Conservation (phyloP, 1,139 yeast genomes). For the Starmera stellimalicola region DNA sequence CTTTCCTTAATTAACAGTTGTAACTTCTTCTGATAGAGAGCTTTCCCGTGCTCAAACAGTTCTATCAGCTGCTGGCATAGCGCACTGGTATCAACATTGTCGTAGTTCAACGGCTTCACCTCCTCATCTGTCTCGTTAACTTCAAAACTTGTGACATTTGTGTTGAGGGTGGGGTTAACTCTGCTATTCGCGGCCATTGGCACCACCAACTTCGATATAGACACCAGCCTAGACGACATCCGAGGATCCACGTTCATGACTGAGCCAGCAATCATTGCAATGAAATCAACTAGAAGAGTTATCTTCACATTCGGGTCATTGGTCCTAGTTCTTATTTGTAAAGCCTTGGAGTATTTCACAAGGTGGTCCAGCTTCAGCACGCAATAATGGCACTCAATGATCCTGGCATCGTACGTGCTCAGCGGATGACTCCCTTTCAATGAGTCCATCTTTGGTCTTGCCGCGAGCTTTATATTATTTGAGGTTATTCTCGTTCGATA, state of each 20-base stretch:
- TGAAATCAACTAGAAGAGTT: slow-evolving; percentile 21
- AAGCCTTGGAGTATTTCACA: slow-evolving; percentile 14
- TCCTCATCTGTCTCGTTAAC: slow-evolving; percentile 16
- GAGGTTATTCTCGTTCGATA: too few relatives aligned
- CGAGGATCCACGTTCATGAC: slow-evolving; percentile 42
- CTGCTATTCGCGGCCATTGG: slow-evolving; percentile 15
- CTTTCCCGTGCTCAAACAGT: slow-evolving; percentile 27
- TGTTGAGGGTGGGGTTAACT: slow-evolving; percentile 14
- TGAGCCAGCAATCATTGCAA: slow-evolving; percentile 32
- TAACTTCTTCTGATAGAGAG: slow-evolving; percentile 39
- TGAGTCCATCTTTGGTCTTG: not conserved
- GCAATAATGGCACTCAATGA: slow-evolving; percentile 24
- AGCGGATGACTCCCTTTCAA: slow-evolving; percentile 7
- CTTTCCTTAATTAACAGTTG: slow-evolving; percentile 33
- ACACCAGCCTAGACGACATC: slow-evolving; percentile 33
- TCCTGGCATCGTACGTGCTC: slow-evolving; percentile 19
- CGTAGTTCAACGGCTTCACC: not conserved
- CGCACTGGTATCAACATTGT: slow-evolving; percentile 3
- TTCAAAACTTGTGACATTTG: slow-evolving; percentile 24
- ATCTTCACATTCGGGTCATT: slow-evolving; percentile 5
- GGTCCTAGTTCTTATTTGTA: slow-evolving; percentile 15
- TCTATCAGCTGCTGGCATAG: slow-evolving; percentile 9
- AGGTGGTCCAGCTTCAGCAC: slow-evolving; percentile 20
- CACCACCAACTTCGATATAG: slow-evolving; percentile 29
- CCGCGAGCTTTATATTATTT: too few relatives aligned